A percentile compares a stretch with the other conserved stretches of the same genome.
Conservation (phyloP, 1,284 basidiomycete species). For the Ustilago crameri region DNA sequence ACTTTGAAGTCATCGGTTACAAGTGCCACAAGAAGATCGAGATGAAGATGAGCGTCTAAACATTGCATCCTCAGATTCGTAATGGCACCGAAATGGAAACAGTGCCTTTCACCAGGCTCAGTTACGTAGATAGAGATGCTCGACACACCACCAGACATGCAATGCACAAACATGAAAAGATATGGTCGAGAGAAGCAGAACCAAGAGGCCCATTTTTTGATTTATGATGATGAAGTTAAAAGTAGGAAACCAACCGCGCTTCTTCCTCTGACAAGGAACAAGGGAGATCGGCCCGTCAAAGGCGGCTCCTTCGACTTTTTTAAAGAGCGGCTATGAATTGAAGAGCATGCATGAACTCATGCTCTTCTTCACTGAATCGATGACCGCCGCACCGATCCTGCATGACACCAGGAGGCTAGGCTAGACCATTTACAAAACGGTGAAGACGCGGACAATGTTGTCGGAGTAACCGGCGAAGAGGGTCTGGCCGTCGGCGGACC, state of each 20-base stretch:
- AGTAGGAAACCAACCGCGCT: background rate
- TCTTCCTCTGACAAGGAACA: background rate
- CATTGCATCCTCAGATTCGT: too few species aligned
- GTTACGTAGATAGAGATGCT: slow-evolving; percentile 1
- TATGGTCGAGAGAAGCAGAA: slow-evolving; percentile 1
- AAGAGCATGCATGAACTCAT: too few species aligned
- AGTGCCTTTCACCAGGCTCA: too few species aligned
- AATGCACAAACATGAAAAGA: background rate
- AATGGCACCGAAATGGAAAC: too few species aligned
- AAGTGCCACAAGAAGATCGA: slow-evolving; percentile 84
- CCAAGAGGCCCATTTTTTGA: background rate
- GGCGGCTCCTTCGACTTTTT: slow-evolving; percentile 1
- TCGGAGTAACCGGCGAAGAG: slow-evolving; percentile 79
- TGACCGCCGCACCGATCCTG: background rate
- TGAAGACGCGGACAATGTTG: slow-evolving; percentile 69
- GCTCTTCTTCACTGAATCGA: too few species aligned
- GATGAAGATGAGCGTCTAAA: slow-evolving; percentile 96
- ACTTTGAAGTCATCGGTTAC: slow-evolving; percentile 88
- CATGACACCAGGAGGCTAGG: background rate
- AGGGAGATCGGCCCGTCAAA: slow-evolving; percentile 1
- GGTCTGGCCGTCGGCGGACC: slow-evolving; percentile 98
- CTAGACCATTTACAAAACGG: slow-evolving; percentile 61
- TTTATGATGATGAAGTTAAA: slow-evolving; percentile 1
- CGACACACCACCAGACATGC: slow-evolving; percentile 4
- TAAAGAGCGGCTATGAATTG: too few species aligned